Evolutionary conservation across 495 filamentous ascomycete species (phyloP).

Genomic region (Cudoniella acicularis): DNA sequence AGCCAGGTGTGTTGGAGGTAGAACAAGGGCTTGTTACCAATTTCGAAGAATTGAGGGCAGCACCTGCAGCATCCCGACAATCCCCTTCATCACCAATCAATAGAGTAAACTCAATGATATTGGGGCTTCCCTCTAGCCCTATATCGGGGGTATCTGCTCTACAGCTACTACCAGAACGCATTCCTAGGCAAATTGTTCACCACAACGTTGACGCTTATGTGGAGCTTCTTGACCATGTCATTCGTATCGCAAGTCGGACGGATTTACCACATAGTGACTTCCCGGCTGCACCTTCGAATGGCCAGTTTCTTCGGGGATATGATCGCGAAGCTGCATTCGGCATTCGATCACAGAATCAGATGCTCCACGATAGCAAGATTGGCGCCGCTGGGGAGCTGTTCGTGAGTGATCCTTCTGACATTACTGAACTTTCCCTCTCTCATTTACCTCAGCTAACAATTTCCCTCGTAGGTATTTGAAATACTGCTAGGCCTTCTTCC

Average conservation of each 20-base stretch:
- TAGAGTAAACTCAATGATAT: too few species aligned
- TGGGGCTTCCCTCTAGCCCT: too few species aligned
- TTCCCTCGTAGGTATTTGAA: constrained; percentile 37
- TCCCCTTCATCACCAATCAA: too few species aligned
- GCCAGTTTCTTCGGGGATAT: neutral
- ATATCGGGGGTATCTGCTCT: neutral
- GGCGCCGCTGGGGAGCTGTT: constrained; percentile 46
- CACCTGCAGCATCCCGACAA: too few species aligned
- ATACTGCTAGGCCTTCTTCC: constrained; percentile 30
- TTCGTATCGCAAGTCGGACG: constrained; percentile 24
- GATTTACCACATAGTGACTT: constrained; percentile 23
- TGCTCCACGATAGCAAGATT: constrained; percentile 35
- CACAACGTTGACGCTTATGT: constrained; percentile 17
- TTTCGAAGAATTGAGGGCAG: too few species aligned
- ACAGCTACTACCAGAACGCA: too few species aligned
- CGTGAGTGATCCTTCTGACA: too few species aligned
- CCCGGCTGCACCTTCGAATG: constrained; percentile 14
- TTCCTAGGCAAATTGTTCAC: constrained; percentile 2
- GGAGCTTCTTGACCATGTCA: constrained; percentile 28
- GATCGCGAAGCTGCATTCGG: constrained; percentile 15
- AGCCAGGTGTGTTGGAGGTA: too few species aligned
- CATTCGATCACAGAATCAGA: constrained; percentile 20
- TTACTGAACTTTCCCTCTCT: too few species aligned
- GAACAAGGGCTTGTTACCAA: too few species aligned
- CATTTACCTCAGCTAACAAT: neutral